Evolutionary conservation across 2,329 filamentous ascomycete species (phyloP), one percentile per base, ranked within the genome.

Genomic region (Fusarium napiforme): DNA sequence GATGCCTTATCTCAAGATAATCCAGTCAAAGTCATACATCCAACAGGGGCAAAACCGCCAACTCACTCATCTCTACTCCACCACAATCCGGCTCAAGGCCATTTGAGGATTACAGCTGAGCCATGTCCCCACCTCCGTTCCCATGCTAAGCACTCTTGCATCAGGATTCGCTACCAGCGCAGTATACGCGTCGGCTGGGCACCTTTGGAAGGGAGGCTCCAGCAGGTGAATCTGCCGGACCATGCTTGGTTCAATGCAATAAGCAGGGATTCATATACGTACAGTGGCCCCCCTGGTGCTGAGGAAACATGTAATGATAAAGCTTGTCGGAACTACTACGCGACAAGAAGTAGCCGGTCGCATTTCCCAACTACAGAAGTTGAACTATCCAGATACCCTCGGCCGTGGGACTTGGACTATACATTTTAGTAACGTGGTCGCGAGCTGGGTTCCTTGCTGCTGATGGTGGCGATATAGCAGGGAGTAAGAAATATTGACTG

Each of bases 31-130:
- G 5, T 49, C 46, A 49, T 49, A 2, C 21, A 34, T 2, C 26
- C 26, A 21, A 28, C 7, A 10, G 19, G 8, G 3, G 4, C 9
- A 21, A 28, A 15, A 3, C 9, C 12, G 9, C 26, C 4, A 15
- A 28, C 9, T 28, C 45, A 3, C 45, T 28, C 26, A 28, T 47
- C 26, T 8, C 9, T 16, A 0, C 19, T 28, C 18, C 45, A 47
- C 45, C 12, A 19, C 12, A 5, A 7, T 30, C 19, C 0, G 3
- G 21, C 15, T 0, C 46, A n/a, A 49, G 46, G 8, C 9, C 34
- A 8, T 8, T 16, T 50, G 15, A n/a, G 3, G 4, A 34, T 50
- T 23, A 2, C 5, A 23, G 30, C 30, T 12, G 30, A 9, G 2
- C 30, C 47, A 4, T 23, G 30, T 23, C 9, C 7, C 15, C 21